Evolutionary conservation across 1,139 yeast species (phyloP).

Genomic region (Kodamaea alishanica): DNA sequence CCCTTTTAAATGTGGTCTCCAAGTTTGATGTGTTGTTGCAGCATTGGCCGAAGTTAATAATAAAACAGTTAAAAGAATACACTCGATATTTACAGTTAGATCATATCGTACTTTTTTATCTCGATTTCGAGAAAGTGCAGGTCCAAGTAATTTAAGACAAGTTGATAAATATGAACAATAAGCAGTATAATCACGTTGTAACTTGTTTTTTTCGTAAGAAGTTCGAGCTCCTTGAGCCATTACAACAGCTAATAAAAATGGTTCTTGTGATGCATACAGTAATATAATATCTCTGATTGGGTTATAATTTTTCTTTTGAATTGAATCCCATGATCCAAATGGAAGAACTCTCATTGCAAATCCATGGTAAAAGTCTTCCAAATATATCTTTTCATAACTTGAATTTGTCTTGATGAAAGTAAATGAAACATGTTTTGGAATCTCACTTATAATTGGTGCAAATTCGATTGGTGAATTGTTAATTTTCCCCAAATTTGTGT

Average conservation of each 20-base stretch:
- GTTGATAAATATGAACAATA: constrained; percentile 61
- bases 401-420: constrained; percentile 35
- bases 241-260: constrained; percentile 63
- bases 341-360: constrained; percentile 64
- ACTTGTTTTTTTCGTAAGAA: constrained; percentile 39
- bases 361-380: constrained; percentile 56
- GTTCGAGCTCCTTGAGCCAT: constrained; percentile 71
- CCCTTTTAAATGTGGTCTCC: constrained; percentile 76
- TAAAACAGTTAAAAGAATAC: constrained; percentile 63
- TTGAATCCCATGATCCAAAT: constrained; percentile 48
- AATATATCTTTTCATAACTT: constrained; percentile 45
- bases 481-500: constrained; percentile 1
- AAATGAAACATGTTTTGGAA: constrained; percentile 33
- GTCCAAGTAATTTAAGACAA: constrained; percentile 55
- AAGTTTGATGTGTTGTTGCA: constrained; percentile 55
- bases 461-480: neutral
- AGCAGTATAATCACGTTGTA: constrained; percentile 57
- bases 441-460: neutral
- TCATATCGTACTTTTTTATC: constrained; percentile 26
- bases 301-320: constrained; percentile 34
- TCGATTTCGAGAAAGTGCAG: constrained; percentile 31
- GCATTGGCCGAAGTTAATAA: constrained; percentile 70
- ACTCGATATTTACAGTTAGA: constrained; percentile 54
- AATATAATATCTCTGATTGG: constrained; percentile 66
- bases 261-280: constrained; percentile 55